These are phyloP conservation scores for Dactylellina haptotyla DNA, from an alignment of 2,329 filamentous ascomycete genomes.

Conservation along the genomic window DNA sequence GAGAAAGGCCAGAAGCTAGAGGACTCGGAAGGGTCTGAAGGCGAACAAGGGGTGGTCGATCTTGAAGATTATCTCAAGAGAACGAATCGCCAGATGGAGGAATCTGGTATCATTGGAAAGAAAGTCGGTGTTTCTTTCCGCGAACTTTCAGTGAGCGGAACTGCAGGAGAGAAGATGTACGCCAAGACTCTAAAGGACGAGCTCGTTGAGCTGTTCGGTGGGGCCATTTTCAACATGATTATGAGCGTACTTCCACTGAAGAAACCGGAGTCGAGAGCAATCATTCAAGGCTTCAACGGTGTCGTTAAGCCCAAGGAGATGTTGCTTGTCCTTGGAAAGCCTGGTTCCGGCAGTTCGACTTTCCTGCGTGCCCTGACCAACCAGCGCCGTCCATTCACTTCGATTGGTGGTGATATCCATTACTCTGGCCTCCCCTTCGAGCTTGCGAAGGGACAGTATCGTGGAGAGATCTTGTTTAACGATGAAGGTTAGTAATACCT, in stretches of 20 bases:
- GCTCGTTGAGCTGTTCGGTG: constrained; percentile 56
- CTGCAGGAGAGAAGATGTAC: constrained; percentile 55
- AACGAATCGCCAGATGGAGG: constrained; percentile 46
- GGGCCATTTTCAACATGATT: constrained; percentile 46
- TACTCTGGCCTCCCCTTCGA: constrained; percentile 77
- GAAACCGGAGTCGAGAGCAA: constrained; percentile 65
- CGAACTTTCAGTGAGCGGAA: constrained; percentile 56
- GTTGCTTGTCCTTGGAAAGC: constrained; percentile 77
- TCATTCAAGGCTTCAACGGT: constrained; percentile 75
- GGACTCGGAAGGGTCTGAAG: constrained; percentile 54
- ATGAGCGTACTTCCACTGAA: constrained; percentile 61
- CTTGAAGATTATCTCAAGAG: constrained; percentile 58
- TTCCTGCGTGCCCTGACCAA: constrained; percentile 81
- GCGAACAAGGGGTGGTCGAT: constrained; percentile 52
- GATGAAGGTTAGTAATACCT: constrained; percentile 81
- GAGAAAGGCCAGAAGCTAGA: constrained; percentile 47
- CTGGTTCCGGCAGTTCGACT: constrained; percentile 78
- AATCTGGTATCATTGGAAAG: constrained; percentile 57
- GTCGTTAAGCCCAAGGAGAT: constrained; percentile 75
- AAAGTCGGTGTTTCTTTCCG: constrained; percentile 58
- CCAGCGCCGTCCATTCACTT: constrained; percentile 72
- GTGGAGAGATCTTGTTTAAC: constrained; percentile 82
- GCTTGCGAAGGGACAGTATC: constrained; percentile 74
- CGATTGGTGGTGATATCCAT: constrained; percentile 74
- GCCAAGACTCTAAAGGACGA: constrained; percentile 57